Conservation (phyloP, 495 filamentous ascomycete species). For the Haplographium delicatum region DNA sequence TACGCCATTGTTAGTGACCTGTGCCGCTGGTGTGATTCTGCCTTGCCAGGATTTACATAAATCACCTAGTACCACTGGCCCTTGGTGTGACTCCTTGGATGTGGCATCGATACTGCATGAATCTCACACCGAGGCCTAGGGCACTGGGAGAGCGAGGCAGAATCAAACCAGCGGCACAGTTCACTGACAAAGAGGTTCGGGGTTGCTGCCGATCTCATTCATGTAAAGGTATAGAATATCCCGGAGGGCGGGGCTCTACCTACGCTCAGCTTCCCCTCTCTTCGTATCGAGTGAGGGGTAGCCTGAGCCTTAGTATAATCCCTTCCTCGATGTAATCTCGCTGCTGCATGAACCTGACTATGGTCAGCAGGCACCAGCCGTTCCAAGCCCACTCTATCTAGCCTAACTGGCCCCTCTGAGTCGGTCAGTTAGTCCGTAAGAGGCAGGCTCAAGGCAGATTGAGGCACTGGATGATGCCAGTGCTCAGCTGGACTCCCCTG, state of each 20-base stretch:
- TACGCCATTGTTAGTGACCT: too few relatives aligned
- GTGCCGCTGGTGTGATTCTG: too few relatives aligned
- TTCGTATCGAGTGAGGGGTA: slow-evolving; percentile 14
- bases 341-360: slow-evolving; percentile 14
- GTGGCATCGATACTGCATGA: slow-evolving; percentile 3
- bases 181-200: slow-evolving; percentile 13
- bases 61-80: slow-evolving; percentile 6
- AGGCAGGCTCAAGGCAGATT: slow-evolving; percentile 19
- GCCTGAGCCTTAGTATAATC: slow-evolving; percentile 17
- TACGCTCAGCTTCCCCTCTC: slow-evolving; percentile 14
- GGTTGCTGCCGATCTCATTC: slow-evolving; percentile 14
- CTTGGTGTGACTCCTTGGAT: slow-evolving; percentile 3
- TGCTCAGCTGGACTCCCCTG: slow-evolving; percentile 9
- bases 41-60: slow-evolving; percentile 5
- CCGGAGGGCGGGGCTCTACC: slow-evolving; percentile 8
- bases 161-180: slow-evolving; percentile 18
- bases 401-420: slow-evolving; percentile 10
- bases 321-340: slow-evolving; percentile 17
- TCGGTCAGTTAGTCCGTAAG: slow-evolving; percentile 8
- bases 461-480: slow-evolving; percentile 12
- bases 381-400: slow-evolving; percentile 12
- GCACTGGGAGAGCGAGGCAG: slow-evolving; percentile 15
- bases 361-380: slow-evolving; percentile 14
- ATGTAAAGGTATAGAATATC: slow-evolving; percentile 15
- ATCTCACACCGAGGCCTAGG: slow-evolving; percentile 2